These are phyloP conservation scores for Passiflora organensis DNA, from an alignment of 345 rosid species.

Conservation along the genomic window DNA sequence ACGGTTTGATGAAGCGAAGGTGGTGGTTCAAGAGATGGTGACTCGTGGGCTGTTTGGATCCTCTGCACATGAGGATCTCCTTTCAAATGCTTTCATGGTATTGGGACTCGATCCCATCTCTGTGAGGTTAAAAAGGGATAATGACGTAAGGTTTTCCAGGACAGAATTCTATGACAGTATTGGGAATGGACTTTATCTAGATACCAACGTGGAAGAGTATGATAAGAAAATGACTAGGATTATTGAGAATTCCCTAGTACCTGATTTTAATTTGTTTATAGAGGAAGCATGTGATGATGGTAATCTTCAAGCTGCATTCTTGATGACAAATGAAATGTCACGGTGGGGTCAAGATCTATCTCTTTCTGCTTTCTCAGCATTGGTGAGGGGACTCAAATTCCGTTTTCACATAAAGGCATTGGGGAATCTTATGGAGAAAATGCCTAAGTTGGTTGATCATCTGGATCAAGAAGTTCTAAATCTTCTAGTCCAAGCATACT, in stretches of 20 bases:
- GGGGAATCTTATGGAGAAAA: conserved; percentile 38
- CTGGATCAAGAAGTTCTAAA: conserved; percentile 52
- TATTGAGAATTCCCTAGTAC: conserved; percentile 43
- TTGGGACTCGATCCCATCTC: conserved; percentile 56
- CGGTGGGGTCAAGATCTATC: conserved; percentile 68
- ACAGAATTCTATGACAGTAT: conserved; percentile 71
- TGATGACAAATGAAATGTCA: conserved; percentile 51
- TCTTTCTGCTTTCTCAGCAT: conserved; percentile 27
- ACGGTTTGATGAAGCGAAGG: conserved; percentile 57
- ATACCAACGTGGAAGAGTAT: conserved; percentile 52
- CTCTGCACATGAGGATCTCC: conserved; percentile 48
- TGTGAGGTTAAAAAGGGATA: conserved; percentile 68
- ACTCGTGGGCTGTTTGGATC: conserved; percentile 40
- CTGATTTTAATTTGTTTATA: conserved; percentile 51
- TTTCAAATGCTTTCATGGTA: conserved; percentile 48
- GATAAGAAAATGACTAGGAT: conserved; percentile 39
- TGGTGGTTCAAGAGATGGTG: conserved; percentile 45
- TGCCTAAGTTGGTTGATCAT: conserved; percentile 49
- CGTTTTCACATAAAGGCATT: conserved; percentile 36
- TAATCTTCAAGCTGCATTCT: conserved; percentile 35
- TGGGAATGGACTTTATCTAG: conserved; percentile 82
- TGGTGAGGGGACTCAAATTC: conserved; percentile 44
- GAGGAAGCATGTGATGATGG: conserved; percentile 34
- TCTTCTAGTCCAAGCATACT: conserved; percentile 49
- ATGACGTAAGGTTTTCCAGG: conserved; percentile 40